These are phyloP conservation scores for Citrus cavaleriei DNA, from an alignment of 345 rosid genomes.

Conservation along the genomic window DNA sequence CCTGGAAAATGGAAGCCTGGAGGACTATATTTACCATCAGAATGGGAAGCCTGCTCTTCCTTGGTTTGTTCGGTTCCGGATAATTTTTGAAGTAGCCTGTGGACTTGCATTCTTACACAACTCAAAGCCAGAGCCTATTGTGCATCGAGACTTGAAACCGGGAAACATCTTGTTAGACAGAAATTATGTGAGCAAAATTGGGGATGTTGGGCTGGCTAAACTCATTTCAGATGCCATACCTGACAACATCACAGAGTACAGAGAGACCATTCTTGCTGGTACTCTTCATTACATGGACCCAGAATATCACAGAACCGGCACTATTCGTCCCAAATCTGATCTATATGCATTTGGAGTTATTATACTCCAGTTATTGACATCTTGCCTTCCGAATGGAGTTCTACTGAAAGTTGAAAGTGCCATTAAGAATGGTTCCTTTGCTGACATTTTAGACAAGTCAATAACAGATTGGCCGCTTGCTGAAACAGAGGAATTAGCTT, in stretches of 20 bases:
- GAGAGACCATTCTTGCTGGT: conserved; percentile 66
- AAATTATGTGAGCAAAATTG: conserved; percentile 79
- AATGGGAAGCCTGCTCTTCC: conserved; percentile 73
- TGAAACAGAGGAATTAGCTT: conserved; percentile 66
- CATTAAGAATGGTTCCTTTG: conserved; percentile 46
- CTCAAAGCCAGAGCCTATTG: conserved; percentile 83
- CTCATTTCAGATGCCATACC: conserved; percentile 68
- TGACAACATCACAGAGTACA: conserved; percentile 64
- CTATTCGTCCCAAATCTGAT: conserved; percentile 87
- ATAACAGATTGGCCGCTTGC: conserved; percentile 69
- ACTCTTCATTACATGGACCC: conserved; percentile 89
- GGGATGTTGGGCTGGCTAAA: conserved; percentile 90
- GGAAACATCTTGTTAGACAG: conserved; percentile 70
- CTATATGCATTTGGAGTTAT: conserved; percentile 76
- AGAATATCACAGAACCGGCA: conserved; percentile 84
- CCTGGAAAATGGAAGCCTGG: conserved; percentile 81
- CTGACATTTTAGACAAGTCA: conserved; percentile 56
- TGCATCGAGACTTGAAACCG: conserved; percentile 87
- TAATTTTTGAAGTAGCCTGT: conserved; percentile 75
- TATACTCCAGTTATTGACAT: conserved; percentile 63
- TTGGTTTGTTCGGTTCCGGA: conserved; percentile 72
- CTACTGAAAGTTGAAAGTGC: conserved; percentile 56
- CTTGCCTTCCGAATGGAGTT: conserved; percentile 65
- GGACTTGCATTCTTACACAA: conserved; percentile 87
- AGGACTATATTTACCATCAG: conserved; percentile 45